Evolutionary conservation across 805 yeast species (phyloP).

Genomic region (Peterozyma xylosa): DNA sequence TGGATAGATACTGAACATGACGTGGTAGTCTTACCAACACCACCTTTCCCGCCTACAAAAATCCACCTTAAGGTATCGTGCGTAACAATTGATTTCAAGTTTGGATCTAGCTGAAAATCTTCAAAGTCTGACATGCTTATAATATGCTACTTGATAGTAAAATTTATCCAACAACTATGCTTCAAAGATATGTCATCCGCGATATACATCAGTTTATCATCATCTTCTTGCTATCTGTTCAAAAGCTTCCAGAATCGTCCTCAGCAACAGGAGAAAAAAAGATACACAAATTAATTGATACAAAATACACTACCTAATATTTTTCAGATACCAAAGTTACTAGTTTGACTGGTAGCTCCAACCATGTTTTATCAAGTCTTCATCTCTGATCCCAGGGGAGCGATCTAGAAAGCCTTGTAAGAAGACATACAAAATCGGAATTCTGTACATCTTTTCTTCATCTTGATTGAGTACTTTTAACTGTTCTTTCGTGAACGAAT

Average conservation of each 20-base stretch:
- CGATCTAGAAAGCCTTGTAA: background rate
- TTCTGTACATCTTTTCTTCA: constrained; percentile 2
- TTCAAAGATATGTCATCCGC: no score
- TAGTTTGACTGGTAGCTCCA: constrained; percentile 3
- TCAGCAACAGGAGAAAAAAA: no score
- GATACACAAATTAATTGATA: no score
- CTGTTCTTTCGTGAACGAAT: constrained; percentile 3
- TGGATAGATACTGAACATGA: constrained; percentile 94
- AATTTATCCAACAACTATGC: no score
- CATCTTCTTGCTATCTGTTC: no score
- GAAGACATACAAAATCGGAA: constrained; percentile 7
- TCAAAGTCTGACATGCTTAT: constrained; percentile 5
- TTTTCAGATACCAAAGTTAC: background rate
- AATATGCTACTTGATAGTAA: no score
- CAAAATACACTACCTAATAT: no score
- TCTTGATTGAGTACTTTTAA: constrained; percentile 2
- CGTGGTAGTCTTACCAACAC: constrained; percentile 98
- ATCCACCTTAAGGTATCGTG: constrained; percentile 85
- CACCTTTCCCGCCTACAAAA: constrained; percentile 99
- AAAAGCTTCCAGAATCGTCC: no score
- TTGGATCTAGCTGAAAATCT: constrained; percentile 67
- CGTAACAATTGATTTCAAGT: constrained; percentile 53
- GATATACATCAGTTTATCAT: no score
- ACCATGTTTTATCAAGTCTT: background rate
- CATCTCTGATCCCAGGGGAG: background rate